A percentile compares a stretch with the other conserved stretches of the same genome.
Conservation (phyloP, 805 yeast species). For the Schwanniomyces occidentalis region DNA sequence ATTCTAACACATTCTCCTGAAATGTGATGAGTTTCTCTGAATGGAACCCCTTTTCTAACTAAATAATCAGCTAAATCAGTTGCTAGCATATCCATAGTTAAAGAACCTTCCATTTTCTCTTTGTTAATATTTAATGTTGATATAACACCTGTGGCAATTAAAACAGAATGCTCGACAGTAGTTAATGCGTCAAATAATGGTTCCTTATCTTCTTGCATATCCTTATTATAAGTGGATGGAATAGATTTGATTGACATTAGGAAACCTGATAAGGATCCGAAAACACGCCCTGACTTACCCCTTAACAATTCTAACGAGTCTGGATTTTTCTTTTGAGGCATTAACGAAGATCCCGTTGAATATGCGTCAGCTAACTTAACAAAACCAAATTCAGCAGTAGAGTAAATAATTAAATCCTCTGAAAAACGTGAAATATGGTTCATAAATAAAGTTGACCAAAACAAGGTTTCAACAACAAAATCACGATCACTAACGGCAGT, state of each 20-base stretch:
- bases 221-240: conserved; percentile 97
- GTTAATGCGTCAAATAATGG: conserved; percentile 90
- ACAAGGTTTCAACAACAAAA: conserved; percentile 91
- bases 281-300: conserved; percentile 96
- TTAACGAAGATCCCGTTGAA: conserved; percentile 95
- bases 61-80: conserved; percentile 97
- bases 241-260: conserved; percentile 96
- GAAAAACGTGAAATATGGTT: conserved; percentile 93
- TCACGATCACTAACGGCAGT: conserved; percentile 98
- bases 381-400: conserved; percentile 97
- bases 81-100: conserved; percentile 99
- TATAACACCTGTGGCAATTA: conserved; percentile 94
- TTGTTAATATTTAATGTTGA: conserved; percentile 78
- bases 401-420: conserved; percentile 93
- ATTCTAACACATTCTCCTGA: conserved; percentile 95
- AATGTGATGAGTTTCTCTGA: conserved; percentile 98
- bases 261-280: conserved; percentile 93
- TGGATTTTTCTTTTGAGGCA: conserved; percentile 99
- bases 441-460: conserved; percentile 94
- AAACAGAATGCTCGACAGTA: conserved; percentile 90
- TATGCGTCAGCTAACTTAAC: conserved; percentile 93
- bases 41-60: conserved; percentile 97
- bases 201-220: conserved; percentile 98
- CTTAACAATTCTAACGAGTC: conserved; percentile 93
- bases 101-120: conserved; percentile 78